Evolutionary conservation across 1,139 yeast genomes (phyloP).

Genomic region (Spathaspora sp.): DNA sequence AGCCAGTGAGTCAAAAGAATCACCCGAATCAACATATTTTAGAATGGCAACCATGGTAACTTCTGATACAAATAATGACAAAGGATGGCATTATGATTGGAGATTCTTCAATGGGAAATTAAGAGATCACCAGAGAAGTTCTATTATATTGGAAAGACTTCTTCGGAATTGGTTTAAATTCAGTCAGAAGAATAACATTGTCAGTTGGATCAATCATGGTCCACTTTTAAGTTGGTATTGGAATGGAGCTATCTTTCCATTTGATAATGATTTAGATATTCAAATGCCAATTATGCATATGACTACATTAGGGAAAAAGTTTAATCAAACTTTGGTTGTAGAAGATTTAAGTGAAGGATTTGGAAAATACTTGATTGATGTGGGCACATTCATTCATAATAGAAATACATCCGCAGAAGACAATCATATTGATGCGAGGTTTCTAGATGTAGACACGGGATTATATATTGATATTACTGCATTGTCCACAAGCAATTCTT

Average conservation of each 20-base stretch:
- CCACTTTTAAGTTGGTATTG: conserved; percentile 59
- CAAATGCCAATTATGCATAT: conserved; percentile 49
- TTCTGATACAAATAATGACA: conserved; percentile 9
- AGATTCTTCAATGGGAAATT: conserved; percentile 22
- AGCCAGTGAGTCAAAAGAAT: not conserved
- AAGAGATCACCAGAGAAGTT: conserved; percentile 33
- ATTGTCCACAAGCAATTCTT: conserved; percentile 22
- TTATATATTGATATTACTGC: conserved; percentile 62
- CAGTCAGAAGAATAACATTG: conserved; percentile 37
- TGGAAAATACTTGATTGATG: conserved; percentile 50
- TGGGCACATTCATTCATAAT: conserved; percentile 44
- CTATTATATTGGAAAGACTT: conserved; percentile 24
- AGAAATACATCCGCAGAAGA: conserved; percentile 37
- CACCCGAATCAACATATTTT: conserved; percentile 21
- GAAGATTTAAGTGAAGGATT: conserved; percentile 43
- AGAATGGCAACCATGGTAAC: conserved; percentile 20
- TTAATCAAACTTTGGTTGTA: conserved; percentile 49
- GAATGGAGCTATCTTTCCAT: conserved; percentile 59
- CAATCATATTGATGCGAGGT: conserved; percentile 60
- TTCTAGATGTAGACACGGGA: conserved; percentile 55
- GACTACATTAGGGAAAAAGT: conserved; percentile 35
- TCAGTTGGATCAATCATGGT: conserved; percentile 64
- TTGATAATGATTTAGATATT: conserved; percentile 65
- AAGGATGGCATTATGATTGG: conserved; percentile 28
- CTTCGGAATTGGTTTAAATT: conserved; percentile 56